Evolutionary conservation across 2,329 filamentous ascomycete genomes (phyloP).

Genomic region (Aureobasidium melanogenum): DNA sequence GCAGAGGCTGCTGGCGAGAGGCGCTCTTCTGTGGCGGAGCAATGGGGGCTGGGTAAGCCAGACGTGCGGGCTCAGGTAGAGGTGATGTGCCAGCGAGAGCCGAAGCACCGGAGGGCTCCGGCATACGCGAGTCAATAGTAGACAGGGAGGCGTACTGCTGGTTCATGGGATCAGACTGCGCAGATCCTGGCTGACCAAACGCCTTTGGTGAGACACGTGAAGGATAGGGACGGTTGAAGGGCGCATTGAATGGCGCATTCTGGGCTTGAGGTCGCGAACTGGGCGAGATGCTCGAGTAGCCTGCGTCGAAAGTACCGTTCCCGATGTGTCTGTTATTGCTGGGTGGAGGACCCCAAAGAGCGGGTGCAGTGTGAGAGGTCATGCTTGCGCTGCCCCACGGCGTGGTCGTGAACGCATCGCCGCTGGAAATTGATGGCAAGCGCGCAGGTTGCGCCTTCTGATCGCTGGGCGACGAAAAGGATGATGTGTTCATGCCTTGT

Average conservation of each 20-base stretch:
- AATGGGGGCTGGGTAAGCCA: conserved; percentile 26
- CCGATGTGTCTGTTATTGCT: conserved; percentile 62
- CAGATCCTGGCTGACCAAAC: conserved; percentile 19
- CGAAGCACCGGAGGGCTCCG: conserved; percentile 20
- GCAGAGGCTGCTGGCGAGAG: conserved; percentile 11
- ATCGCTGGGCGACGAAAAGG: conserved; percentile 29
- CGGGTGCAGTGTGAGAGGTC: conserved; percentile 31
- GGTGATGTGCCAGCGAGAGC: conserved; percentile 24
- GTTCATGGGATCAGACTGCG: conserved; percentile 16
- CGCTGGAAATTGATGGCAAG: conserved; percentile 14
- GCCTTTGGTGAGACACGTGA: conserved; percentile 24
- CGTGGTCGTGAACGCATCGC: conserved; percentile 8
- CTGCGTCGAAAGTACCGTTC: conserved; percentile 66
- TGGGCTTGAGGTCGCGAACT: conserved; percentile 28
- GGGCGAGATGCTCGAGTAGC: conserved; percentile 44
- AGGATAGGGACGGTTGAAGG: conserved; percentile 23
- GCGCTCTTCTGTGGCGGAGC: conserved; percentile 23
- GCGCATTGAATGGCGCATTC: conserved; percentile 15
- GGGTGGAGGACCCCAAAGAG: conserved; percentile 64
- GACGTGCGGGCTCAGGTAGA: conserved; percentile 22
- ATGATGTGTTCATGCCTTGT: conserved; percentile 37
- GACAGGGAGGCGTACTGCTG: conserved; percentile 16
- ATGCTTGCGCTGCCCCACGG: conserved; percentile 15
- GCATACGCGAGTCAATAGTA: conserved; percentile 21
- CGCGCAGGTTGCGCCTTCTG: conserved; percentile 25